phyloP scores from a whole-genome alignment of 1,284 basidiomycete genomes.

The Microbotryum saponariae region DNA sequence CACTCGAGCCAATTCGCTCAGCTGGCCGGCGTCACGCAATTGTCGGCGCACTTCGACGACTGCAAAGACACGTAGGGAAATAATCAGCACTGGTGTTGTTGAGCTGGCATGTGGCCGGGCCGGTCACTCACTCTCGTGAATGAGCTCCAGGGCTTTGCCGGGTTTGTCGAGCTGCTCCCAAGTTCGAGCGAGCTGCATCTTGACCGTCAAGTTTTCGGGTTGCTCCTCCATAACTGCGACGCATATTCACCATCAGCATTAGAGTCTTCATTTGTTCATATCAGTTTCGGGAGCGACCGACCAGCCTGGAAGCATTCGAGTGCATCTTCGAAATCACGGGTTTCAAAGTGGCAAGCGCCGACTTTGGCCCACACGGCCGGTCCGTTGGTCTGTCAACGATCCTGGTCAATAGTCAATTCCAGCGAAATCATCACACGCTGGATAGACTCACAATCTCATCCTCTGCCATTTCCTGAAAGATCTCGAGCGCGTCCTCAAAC shows the following conservation, averaged over 20 bases:
- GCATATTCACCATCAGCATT: neutral
- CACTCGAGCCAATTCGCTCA: conserved; percentile 4
- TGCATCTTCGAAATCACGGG: conserved; percentile 64
- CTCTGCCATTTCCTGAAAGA: conserved; percentile 65
- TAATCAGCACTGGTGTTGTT: conserved; percentile 40
- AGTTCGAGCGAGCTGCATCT: conserved; percentile 80
- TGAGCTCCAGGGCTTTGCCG: conserved; percentile 71
- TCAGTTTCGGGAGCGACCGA: conserved; percentile 40
- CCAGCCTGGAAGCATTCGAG: conserved; percentile 74
- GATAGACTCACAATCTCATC: conserved; percentile 53
- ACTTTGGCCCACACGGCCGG: conserved; percentile 33
- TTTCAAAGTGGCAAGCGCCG: conserved; percentile 50
- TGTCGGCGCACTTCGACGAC: conserved; percentile 24
- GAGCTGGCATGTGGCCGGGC: conserved; percentile 23
- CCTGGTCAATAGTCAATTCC: neutral
- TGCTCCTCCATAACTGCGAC: conserved; percentile 61
- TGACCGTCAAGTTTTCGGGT: conserved; percentile 66
- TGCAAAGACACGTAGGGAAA: neutral
- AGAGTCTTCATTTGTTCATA: neutral
- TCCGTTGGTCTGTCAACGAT: conserved; percentile 28
- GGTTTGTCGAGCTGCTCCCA: conserved; percentile 72
- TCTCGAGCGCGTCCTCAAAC: conserved; percentile 65
- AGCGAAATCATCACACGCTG: neutral
- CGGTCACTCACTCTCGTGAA: conserved; percentile 62
- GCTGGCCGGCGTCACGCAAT: conserved; percentile 15